phyloP scores from a whole-genome alignment of 257 asterid species.

The Solanum corneliomulleri region DNA sequence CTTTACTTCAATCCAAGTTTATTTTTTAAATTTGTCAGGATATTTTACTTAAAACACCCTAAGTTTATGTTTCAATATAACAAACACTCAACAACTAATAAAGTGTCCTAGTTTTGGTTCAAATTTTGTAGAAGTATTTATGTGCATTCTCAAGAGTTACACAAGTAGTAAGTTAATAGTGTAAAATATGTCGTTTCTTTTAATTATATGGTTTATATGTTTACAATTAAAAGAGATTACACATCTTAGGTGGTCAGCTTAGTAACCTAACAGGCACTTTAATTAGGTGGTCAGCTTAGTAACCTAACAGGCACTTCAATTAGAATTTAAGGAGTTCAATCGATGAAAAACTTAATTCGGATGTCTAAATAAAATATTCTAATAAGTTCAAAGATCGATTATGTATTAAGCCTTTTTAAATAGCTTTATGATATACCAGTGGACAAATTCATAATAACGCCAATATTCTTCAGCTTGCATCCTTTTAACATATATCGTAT shows the following conservation, averaged over 20 bases:
- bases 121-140: not conserved
- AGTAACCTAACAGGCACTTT: no score
- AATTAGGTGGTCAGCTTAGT: not conserved
- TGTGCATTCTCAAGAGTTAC: not conserved
- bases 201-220: no score
- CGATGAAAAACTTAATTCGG: not conserved
- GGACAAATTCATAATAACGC: not conserved
- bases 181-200: no score
- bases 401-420: not conserved
- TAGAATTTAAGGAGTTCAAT: not conserved
- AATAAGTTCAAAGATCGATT: fast-evolving
- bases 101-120: not conserved
- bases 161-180: not conserved
- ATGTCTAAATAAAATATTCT: not conserved
- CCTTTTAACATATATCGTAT: not conserved
- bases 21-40: not conserved
- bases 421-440: not conserved
- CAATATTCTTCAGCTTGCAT: not conserved
- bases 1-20: not conserved
- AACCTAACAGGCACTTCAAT: not conserved
- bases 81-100: not conserved
- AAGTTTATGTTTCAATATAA: not conserved
- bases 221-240: no score
- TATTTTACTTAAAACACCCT: not conserved
- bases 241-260: no score